Base-by-base conservation (phyloP, 805 yeast species). In the Suhomyces sp. region DNA sequence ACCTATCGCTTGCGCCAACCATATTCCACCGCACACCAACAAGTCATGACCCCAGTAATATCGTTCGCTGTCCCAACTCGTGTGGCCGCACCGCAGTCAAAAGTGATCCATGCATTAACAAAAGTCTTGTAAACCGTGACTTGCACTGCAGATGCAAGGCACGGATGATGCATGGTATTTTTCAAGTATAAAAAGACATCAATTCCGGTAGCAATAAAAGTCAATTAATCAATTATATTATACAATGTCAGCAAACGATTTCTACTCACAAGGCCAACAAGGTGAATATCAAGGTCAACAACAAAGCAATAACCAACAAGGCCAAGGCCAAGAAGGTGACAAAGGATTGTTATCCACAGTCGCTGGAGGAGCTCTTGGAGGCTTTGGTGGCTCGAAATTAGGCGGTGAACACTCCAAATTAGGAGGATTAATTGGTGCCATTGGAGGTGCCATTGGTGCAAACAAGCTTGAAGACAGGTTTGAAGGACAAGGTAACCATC, bases 321-420 rank as follows among this genome's bases (percentile, higher is more conserved):
- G 50, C 24, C 51, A 51, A n/a, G 58, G 57, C 37, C 58, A 54
- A 27, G 52, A 53, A n/a, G 70, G 68, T 25, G 70, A 66, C 40
- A 59, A 64, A 51, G 70, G 70, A 2, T 56, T 66, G 21, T 17
- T 65, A 25, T 57, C 66, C 27, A 57, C 66, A 12, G 56, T 66
- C 17, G 68, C 55, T 8, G 70, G 69, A 21, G 69, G 68, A 46
- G 67, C 63, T n/a, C 68, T 67, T 9, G 70, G 70, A 47, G 69
- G 65, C 17, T 57, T 52, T 35, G 68, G 62, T 27, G 70, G 70
- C 27, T 52, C 55, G 47, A 66, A 66, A 57, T 17, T 66, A 39
- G 55, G 62, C 15, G 65, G 68, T 7, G 53, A 53, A 50, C 70
- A 65, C 58, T 53, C 61, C 33, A 65, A 65, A 12, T 46, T 66